Evolutionary conservation across 768 basidiomycete genomes (phyloP).

Genomic region (Auriscalpium vulgare): DNA sequence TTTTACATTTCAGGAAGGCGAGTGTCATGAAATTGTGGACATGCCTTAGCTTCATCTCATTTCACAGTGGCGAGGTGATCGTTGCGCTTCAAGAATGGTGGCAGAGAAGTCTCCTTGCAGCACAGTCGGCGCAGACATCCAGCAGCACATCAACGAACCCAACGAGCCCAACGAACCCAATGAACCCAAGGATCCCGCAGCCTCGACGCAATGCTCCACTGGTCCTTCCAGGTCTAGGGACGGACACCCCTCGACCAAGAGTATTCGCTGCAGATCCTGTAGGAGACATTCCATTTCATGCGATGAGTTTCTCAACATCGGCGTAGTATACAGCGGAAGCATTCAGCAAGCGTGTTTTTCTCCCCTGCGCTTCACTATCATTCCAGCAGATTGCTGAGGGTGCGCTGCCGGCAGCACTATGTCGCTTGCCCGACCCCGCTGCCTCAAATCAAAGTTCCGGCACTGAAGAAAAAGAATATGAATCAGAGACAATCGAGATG

Average conservation of each 20-base stretch:
- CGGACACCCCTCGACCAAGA: slow-evolving; percentile 26
- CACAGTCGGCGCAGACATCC: too few species aligned
- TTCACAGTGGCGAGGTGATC: slow-evolving; percentile 55
- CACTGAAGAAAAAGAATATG: too few species aligned
- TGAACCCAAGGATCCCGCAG: slow-evolving; percentile 13
- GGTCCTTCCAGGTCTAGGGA: slow-evolving; percentile 27
- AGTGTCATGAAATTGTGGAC: slow-evolving; percentile 8
- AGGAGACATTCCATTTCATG: slow-evolving; percentile 15
- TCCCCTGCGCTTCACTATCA: slow-evolving; percentile 47
- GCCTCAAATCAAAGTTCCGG: too few species aligned
- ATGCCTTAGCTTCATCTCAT: neutral
- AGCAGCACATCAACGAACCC: slow-evolving; percentile 4
- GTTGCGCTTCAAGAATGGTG: slow-evolving; percentile 56
- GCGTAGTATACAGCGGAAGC: slow-evolving; percentile 53
- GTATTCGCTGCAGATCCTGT: slow-evolving; percentile 47
- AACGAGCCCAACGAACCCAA: slow-evolving; percentile 13
- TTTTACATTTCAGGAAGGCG: slow-evolving; percentile 19
- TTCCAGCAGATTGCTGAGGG: slow-evolving; percentile 60
- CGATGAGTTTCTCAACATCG: too few species aligned
- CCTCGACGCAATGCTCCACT: slow-evolving; percentile 8
- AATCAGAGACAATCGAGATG: slow-evolving; percentile 37
- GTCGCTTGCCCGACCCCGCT: neutral
- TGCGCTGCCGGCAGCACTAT: slow-evolving; percentile 28
- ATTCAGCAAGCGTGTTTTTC: slow-evolving; percentile 44
- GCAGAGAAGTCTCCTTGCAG: slow-evolving; percentile 25